phyloP scores from a whole-genome alignment of 441 rosid species.

The Croton laevigatus region DNA sequence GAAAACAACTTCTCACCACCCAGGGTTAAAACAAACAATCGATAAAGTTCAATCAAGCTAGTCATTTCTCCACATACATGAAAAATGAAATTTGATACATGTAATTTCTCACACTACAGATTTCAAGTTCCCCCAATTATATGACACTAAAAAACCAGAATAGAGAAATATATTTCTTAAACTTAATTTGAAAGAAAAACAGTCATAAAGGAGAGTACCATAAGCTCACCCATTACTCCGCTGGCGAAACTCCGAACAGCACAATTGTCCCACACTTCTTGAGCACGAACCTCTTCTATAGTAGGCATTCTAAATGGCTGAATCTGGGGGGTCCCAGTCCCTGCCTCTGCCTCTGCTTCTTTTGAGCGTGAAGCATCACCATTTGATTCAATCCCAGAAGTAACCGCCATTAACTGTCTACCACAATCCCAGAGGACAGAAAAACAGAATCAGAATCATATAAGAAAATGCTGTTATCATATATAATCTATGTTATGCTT shows the following conservation, averaged over 20 bases:
- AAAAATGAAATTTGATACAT: too few relatives aligned
- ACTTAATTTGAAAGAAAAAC: not conserved
- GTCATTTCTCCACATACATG: not conserved
- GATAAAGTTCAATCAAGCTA: not conserved
- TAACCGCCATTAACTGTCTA: not conserved
- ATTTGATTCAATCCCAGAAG: constrained; percentile 24
- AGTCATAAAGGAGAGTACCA: constrained; percentile 4
- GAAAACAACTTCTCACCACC: too few relatives aligned
- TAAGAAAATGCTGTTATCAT: too few relatives aligned
- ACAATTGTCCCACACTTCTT: constrained; percentile 94
- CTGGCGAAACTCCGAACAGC: constrained; percentile 75
- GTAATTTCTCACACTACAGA: not conserved
- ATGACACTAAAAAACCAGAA: not conserved
- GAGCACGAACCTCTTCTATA: constrained; percentile 82
- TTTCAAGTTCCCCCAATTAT: not conserved
- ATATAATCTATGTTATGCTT: too few relatives aligned
- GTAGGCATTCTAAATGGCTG: constrained; percentile 78
- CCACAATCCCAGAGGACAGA: not conserved
- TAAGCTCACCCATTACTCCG: constrained; percentile 75
- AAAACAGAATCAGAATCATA: not conserved
- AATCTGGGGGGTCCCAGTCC: constrained; percentile 21
- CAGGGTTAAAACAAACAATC: not conserved
- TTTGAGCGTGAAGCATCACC: constrained; percentile 20
- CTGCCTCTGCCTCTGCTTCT: constrained; percentile 15
- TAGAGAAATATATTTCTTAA: not conserved